A percentile compares a stretch with the other conserved stretches of the same genome.
These are phyloP conservation scores for Metschnikowia anglica DNA, from an alignment of 805 yeast species.

Conservation along the genomic window DNA sequence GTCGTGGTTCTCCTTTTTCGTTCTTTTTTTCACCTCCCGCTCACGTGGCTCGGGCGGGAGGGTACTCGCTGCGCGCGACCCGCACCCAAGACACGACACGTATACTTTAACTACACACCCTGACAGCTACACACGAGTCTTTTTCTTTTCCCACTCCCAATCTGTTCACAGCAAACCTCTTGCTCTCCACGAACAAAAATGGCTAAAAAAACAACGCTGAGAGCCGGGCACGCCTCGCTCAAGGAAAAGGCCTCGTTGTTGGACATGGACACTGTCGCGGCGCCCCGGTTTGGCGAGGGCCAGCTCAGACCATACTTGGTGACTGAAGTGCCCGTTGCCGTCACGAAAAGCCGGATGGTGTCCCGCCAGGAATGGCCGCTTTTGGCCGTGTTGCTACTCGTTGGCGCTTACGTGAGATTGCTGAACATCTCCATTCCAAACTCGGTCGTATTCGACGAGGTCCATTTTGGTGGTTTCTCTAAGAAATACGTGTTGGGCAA, in stretches of 20 bases:
- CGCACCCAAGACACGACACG: constrained; percentile 3
- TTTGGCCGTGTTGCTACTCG: constrained; percentile 42
- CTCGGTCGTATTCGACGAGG: constrained; percentile 90
- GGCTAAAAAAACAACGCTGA: constrained; percentile 20
- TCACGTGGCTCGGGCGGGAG: neutral
- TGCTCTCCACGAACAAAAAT: too few species aligned
- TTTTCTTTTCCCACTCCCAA: constrained; percentile 4
- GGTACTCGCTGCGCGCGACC: neutral
- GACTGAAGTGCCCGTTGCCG: constrained; percentile 46
- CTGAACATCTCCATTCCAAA: constrained; percentile 63
- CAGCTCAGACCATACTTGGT: constrained; percentile 52
- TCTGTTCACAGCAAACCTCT: too few species aligned
- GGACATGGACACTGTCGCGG: constrained; percentile 45
- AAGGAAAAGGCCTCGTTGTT: constrained; percentile 3
- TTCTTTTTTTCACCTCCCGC: too few species aligned
- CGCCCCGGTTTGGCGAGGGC: constrained; percentile 44
- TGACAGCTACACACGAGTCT: neutral
- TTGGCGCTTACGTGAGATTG: constrained; percentile 60
- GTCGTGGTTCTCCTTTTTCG: too few species aligned
- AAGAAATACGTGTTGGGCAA: constrained; percentile 66
- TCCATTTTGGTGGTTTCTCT: constrained; percentile 96
- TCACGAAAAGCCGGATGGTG: constrained; percentile 25
- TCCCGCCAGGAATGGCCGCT: constrained; percentile 26
- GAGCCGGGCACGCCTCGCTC: constrained; percentile 7
- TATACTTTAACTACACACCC: constrained; percentile 3